These are phyloP conservation scores for Coemansia asiatica DNA, from an alignment of 192 early-diverging fungal genomes.

Conservation along the genomic window DNA sequence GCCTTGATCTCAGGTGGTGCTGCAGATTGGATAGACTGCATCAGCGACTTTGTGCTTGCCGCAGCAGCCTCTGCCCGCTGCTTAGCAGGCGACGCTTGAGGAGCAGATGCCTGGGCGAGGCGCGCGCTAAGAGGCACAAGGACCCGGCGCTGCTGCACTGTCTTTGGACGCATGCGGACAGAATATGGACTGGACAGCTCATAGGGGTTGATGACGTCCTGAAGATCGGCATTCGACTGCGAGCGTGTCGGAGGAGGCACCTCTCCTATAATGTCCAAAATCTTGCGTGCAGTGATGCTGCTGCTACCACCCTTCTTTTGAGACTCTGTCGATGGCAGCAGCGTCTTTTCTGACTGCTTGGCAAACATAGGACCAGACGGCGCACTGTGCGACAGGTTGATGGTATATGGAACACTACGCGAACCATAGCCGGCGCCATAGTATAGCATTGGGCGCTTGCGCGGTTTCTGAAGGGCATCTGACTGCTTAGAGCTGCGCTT, in stretches of 20 bases:
- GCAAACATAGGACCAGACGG: conserved; percentile 1
- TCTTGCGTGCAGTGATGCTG: conserved; percentile 47
- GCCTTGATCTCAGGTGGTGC: conserved; percentile 44
- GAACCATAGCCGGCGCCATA: conserved; percentile 48
- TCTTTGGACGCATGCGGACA: conserved; percentile 30
- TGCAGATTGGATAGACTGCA: conserved; percentile 43
- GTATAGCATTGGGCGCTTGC: conserved; percentile 23
- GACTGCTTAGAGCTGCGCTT: conserved; percentile 22
- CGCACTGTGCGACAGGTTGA: conserved; percentile 12
- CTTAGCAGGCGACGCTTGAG: background rate
- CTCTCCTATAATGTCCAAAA: conserved; percentile 49
- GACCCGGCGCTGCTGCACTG: conserved; percentile 35
- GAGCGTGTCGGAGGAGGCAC: conserved; percentile 34
- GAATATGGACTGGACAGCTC: conserved; percentile 42
- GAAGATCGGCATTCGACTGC: conserved; percentile 14
- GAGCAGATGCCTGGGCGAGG: conserved; percentile 14
- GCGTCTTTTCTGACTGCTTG: conserved; percentile 5
- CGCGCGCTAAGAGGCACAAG: conserved; percentile 37
- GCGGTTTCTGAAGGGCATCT: conserved; percentile 6
- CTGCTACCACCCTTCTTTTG: conserved; percentile 22
- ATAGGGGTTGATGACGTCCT: conserved; percentile 33
- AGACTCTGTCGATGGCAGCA: background rate
- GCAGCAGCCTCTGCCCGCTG: conserved; percentile 5
- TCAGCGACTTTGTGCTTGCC: conserved; percentile 12
- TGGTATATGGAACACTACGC: conserved; percentile 33